Base-by-base conservation (phyloP, 176 grass and related monocot genomes). In the Carex myosuroides region DNA sequence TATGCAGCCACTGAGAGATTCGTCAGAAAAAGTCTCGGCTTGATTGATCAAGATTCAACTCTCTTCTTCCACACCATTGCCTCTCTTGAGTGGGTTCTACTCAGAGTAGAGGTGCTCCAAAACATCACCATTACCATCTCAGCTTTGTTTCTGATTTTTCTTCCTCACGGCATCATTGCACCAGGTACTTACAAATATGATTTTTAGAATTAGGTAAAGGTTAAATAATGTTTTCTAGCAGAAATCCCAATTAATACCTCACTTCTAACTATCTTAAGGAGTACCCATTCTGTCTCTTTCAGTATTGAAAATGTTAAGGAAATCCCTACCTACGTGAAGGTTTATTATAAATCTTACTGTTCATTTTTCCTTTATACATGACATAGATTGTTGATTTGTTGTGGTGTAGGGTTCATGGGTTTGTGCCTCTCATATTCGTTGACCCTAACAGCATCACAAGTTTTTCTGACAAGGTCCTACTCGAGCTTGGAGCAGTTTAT, bases 341-440 rank as follows among this genome's bases (percentile, higher is more conserved):
- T 37, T n/a, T 77, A 26, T 6, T 8, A 12, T 32, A 32, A 24
- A 30, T 56, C 6, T 32, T 12, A 13, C 41, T 73, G 5, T 39
- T 39, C 0, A 53, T 52, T 55, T 50, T 16, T 55, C 32, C 12
- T 32, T 32, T 56, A 17, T 77, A 6, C 32, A 32, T 77, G 13
- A 32, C 22, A 32, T 77, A 2, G 26, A 55, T 32, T 77, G 50
- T 56, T 52, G 64, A 85, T 67, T 69, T 89, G 17, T 80, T 90
- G 55, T 89, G 17, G 76, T 90, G 55, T 86, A 98, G 95, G 95
- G 6, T 94, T 98, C 55, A 90, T 88, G 8, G 95, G 95, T 90
- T 87, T 98, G 29, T 93, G 92, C 63, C 92, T 98, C 88, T 94
- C 95, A 33, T 98, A 93, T 86, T 89, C 89, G 70, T 87, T 98